Base-by-base conservation (phyloP, 2,329 filamentous ascomycete genomes). In the Coniosporium tulheliwenetii region DNA sequence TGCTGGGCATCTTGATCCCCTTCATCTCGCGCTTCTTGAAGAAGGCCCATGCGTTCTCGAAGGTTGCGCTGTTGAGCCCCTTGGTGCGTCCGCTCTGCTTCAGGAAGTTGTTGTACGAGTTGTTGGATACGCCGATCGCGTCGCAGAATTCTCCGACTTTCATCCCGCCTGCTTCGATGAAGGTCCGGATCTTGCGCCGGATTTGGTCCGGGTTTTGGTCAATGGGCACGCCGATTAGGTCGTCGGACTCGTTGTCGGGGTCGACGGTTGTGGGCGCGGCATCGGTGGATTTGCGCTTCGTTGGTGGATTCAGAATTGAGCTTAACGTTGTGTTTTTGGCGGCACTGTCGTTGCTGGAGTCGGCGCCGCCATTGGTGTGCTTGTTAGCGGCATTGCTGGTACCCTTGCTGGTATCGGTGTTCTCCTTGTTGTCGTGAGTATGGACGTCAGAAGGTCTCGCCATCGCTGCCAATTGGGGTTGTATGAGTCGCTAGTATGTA, bases 21-120 rank as follows among this genome's bases (percentile, higher is more conserved):
- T 62, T 57, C 30, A 68, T 48, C 48, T 75, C 67, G 30, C 69
- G 60, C 48, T 63, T 64, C 50, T 66, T 66, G 59, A 76, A 76
- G 45, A 62, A 65, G 2, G 40, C 41, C 48, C 48, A 52, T 1
- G 57, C 56, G 13, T 44, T 39, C 2, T 12, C 5, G 43, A 58
- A 64, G 1, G 51, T 51, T 7, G 47, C 42, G 39, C 51, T 59
- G 5, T 45, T 45, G 2, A 41, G 5, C 36, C 62, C 60, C 33
- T 56, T 57, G 44, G 58, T 52, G 4, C 56, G 51, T 5, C 67
- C 66, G 16, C 53, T 63, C 50, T 64, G 62, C n/a, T 59, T 57
- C 63, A 75, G 67, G 52, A 75, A 77, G 5, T 44, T 47, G n/a
- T 46, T 46, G 45, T 66, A 65, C 7, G 57, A 53, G 15, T 48